Conservation (phyloP, 805 yeast genomes). For the Candida oleophila region DNA sequence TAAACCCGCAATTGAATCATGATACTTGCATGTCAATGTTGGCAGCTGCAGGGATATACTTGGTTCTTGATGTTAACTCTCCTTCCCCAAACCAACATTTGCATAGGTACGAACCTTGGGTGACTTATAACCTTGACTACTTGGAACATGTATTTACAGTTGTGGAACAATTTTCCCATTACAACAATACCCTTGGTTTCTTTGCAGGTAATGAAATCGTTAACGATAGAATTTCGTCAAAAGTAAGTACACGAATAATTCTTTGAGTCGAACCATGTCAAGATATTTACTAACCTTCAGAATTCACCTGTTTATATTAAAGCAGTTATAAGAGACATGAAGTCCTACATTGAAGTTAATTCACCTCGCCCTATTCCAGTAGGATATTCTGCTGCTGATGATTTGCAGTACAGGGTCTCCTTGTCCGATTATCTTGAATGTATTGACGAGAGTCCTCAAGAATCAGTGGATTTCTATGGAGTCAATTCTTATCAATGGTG, state of each 20-base stretch:
- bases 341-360: constrained; percentile 60
- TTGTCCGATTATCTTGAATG: constrained; percentile 82
- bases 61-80: constrained; percentile 88
- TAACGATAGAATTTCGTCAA: constrained; percentile 74
- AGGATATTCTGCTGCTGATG: constrained; percentile 97
- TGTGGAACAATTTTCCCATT: constrained; percentile 76
- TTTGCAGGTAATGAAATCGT: constrained; percentile 92
- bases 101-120: constrained; percentile 94
- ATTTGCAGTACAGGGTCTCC: constrained; percentile 69
- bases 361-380: constrained; percentile 74
- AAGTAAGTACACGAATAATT: no score
- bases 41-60: constrained; percentile 90
- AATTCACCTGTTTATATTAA: constrained; percentile 74
- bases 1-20: constrained; percentile 80
- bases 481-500: constrained; percentile 84
- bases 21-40: constrained; percentile 88
- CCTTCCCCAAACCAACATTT: constrained; percentile 76
- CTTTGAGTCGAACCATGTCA: no score
- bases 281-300: constrained; percentile 9
- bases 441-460: constrained; percentile 48
- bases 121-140: constrained; percentile 70
- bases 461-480: constrained; percentile 76
- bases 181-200: constrained; percentile 86
- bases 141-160: constrained; percentile 74
- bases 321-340: constrained; percentile 79